A percentile compares a stretch with the other conserved stretches of the same genome.
phyloP scores from a whole-genome alignment of 441 rosid species.

The Gossypium schwendimanii region DNA sequence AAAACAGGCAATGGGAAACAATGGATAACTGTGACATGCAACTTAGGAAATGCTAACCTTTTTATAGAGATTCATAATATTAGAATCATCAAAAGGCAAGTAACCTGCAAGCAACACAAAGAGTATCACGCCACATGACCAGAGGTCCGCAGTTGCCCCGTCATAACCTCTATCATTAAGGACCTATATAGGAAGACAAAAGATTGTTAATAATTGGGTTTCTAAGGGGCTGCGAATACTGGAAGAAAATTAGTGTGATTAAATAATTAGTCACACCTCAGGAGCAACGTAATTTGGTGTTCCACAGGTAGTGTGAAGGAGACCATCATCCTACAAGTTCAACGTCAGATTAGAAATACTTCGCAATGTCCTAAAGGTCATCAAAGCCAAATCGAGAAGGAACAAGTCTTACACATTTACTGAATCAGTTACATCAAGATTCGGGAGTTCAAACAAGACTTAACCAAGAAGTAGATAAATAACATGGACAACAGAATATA shows the following conservation, averaged over 20 bases:
- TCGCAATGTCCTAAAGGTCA: not conserved
- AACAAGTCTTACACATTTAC: not conserved
- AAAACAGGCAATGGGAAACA: conserved; percentile 14
- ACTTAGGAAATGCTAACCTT: conserved; percentile 59
- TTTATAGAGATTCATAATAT: conserved; percentile 83
- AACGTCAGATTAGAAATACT: conserved; percentile 15
- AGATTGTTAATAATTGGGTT: not conserved
- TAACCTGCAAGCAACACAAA: conserved; percentile 97
- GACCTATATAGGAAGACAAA: conserved; percentile 46
- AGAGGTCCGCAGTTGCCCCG: conserved; percentile 91
- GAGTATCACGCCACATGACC: conserved; percentile 98
- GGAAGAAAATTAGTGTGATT: conserved; percentile 10
- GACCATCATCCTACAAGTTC: conserved; percentile 75
- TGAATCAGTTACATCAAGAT: not conserved
- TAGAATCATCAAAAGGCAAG: conserved; percentile 98
- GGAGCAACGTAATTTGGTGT: conserved; percentile 98
- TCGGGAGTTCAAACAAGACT: not conserved
- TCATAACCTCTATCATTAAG: conserved; percentile 94
- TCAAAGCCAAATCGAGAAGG: not conserved
- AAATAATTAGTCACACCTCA: conserved; percentile 50
- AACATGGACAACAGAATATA: not conserved
- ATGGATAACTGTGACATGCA: conserved; percentile 11
- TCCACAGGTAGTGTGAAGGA: conserved; percentile 93
- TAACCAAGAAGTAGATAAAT: not conserved
- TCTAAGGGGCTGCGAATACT: not conserved